Evolutionary conservation across 352 stramenopile genomes (phyloP).

Genomic region (Pythium biforme): DNA sequence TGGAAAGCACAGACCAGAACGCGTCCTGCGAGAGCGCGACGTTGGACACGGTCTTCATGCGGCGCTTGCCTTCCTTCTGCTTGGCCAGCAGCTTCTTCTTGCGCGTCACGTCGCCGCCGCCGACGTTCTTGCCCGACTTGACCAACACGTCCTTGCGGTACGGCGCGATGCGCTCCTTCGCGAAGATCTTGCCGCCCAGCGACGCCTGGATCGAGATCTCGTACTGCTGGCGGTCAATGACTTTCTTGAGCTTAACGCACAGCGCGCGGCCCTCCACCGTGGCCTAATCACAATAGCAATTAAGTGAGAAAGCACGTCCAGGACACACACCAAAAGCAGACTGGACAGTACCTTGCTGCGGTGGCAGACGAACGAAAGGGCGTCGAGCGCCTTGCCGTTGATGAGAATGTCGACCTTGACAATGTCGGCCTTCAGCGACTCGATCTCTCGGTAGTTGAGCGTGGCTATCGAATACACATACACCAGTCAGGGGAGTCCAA

Average conservation of each 20-base stretch:
- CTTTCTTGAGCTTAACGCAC: conserved; percentile 94
- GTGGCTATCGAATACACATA: conserved; percentile 42
- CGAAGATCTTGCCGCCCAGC: conserved; percentile 95
- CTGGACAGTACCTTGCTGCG: conserved; percentile 40
- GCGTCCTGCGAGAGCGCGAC: conserved; percentile 97
- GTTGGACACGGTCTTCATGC: conserved; percentile 95
- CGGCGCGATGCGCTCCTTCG: conserved; percentile 95
- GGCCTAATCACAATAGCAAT: conserved; percentile 28
- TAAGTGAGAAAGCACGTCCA: too few relatives aligned
- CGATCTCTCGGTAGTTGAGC: conserved; percentile 94
- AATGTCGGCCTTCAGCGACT: conserved; percentile 91
- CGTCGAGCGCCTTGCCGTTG: conserved; percentile 94
- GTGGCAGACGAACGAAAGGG: conserved; percentile 97
- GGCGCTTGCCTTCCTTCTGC: conserved; percentile 99
- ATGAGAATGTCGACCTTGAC: conserved; percentile 95
- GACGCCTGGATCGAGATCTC: conserved; percentile 98
- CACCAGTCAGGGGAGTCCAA: neutral
- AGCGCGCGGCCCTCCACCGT: conserved; percentile 83
- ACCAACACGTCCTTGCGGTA: conserved; percentile 97
- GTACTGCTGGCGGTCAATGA: conserved; percentile 98
- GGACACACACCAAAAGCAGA: neutral
- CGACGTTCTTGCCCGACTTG: conserved; percentile 95
- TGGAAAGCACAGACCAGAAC: conserved; percentile 97
- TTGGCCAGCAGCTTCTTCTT: conserved; percentile 99
- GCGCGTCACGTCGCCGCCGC: conserved; percentile 94